Base-by-base conservation (phyloP, 768 basidiomycete genomes). In the Kwoniella sp. region DNA sequence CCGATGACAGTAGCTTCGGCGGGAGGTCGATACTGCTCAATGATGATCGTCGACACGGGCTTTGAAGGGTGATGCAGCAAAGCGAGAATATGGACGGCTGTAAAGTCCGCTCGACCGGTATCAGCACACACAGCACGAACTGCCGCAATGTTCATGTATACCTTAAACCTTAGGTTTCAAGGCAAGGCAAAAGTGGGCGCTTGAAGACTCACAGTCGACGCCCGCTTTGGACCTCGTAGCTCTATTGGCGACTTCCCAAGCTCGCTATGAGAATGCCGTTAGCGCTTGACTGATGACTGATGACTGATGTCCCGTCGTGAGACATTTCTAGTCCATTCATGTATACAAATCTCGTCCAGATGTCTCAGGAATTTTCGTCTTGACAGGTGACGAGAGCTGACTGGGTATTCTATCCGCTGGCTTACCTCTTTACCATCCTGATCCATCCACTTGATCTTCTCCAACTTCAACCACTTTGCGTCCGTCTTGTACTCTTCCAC, bases 21-120 rank as follows among this genome's bases (percentile, higher is more conserved):
- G 0, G 94, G 92, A 0, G 95, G 93, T 26, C 95, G 87, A 79
- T 89, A 97, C 77, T 96, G 94, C 75, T 95, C 92, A 72, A 96
- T 87, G 69, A 97, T 83, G 59, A 95, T 85, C 3, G 90, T 93
- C 0, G 90, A 79, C 20, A 81, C 63, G 3, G 81, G 81, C 50
- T 76, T 75, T 3, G 71, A 69, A 22, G 93, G 82, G 55, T 81
- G 93, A 37, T 86, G 85, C 51, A 97, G 83, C 28, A 96, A 82
- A 15, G 92, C 87, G 4, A 96, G 82, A 48, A 96, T 87, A 4
- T 92, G 89, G 12, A 97, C 93, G 57, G 88, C 94, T 93, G 68
- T 2, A 29, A 13, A 47, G 17, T 22, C 13, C 38, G 26, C 9
- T 23, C 8, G 17, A 58, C 9, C 20, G 13, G 1, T 3, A 23